Evolutionary conservation across 495 filamentous ascomycete genomes (phyloP).

Genomic region (Pseudoneurospora amorphoporcata): DNA sequence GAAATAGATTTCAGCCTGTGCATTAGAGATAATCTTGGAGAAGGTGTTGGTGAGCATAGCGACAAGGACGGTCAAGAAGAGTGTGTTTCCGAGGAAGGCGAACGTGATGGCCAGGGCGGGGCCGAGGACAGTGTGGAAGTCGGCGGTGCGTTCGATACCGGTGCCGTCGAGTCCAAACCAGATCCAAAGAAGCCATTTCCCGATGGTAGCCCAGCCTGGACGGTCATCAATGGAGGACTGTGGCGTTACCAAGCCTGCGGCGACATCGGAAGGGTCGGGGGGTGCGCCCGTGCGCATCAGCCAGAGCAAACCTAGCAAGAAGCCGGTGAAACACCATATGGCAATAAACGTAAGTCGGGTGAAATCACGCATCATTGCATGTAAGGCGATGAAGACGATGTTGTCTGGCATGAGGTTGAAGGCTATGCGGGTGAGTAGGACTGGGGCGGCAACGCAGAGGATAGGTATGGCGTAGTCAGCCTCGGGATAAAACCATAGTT

Average conservation of each 20-base stretch:
- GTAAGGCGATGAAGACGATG: slow-evolving; percentile 55
- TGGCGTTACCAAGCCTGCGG: slow-evolving; percentile 16
- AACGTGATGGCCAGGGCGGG: slow-evolving; percentile 52
- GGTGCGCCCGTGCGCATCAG: slow-evolving; percentile 23
- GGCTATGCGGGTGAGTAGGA: slow-evolving; percentile 51
- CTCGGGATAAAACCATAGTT: slow-evolving; percentile 25
- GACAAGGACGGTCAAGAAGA: slow-evolving; percentile 59
- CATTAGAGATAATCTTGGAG: slow-evolving; percentile 49
- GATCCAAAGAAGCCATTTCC: slow-evolving; percentile 59
- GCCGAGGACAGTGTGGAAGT: slow-evolving; percentile 49
- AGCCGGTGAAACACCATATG: slow-evolving; percentile 55
- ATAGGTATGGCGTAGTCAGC: slow-evolving; percentile 45
- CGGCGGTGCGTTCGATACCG: slow-evolving; percentile 45
- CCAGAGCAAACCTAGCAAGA: slow-evolving; percentile 52
- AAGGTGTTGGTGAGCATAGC: slow-evolving; percentile 58
- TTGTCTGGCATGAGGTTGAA: slow-evolving; percentile 59
- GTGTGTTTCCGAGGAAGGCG: slow-evolving; percentile 55
- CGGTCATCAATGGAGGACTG: slow-evolving; percentile 18
- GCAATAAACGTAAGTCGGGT: slow-evolving; percentile 49
- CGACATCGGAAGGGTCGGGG: not conserved
- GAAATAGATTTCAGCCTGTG: slow-evolving; percentile 52
- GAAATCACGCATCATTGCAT: slow-evolving; percentile 59
- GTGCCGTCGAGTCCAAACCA: slow-evolving; percentile 62
- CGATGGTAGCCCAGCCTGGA: slow-evolving; percentile 38
- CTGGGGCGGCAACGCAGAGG: slow-evolving; percentile 48